Base-by-base conservation (phyloP, 1,284 basidiomycete genomes). In the Puccinia sorghi region DNA sequence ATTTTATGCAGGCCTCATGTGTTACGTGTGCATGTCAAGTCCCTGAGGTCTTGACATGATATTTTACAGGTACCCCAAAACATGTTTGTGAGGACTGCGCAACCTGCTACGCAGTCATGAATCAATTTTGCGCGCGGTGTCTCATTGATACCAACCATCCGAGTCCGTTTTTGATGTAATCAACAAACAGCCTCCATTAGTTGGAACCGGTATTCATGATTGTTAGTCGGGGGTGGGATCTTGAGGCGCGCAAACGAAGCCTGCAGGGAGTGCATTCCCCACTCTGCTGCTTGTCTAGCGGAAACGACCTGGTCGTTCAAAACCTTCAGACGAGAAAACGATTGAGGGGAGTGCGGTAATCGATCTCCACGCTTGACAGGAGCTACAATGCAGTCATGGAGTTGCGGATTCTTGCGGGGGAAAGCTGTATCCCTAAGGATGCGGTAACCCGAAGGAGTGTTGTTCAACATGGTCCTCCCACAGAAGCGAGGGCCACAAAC, bases 231-330 rank as follows among this genome's bases (percentile, higher is more conserved):
- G 3, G 48, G 39, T 9, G 64, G 64, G 1, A 67, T 22, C n/a
- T 67, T 67, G 17, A 67, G 39, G 2, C 64, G 2, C 0, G 25
- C 43, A 27, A 67, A 67, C 0, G 46, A 67, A 7, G 15, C 39
- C 20, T 67, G 43, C n/a, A 67, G 8, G 2, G 64, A 67, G 5
- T 27, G 6, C 64, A 67, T 67, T 20, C 64, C 64, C 64, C 64
- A 67, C n/a, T 67, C 64, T 1, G 4, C 41, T 67, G 64, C 64
- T 27, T 67, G 64, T n/a, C 64, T 4, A 6, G 64, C 64, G 4
- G 41, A 67, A 20, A 67, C 41, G 3, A 67, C n/a, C 25, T 67
- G 39, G 5, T 50, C n/a, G 22, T 67, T 67, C 3, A 67, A 22
- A 5, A 67, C 37, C 41, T 67, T 67, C 9, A 66, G 39, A 12